phyloP scores from a whole-genome alignment of 768 basidiomycete genomes.

The Lactarius quietus region DNA sequence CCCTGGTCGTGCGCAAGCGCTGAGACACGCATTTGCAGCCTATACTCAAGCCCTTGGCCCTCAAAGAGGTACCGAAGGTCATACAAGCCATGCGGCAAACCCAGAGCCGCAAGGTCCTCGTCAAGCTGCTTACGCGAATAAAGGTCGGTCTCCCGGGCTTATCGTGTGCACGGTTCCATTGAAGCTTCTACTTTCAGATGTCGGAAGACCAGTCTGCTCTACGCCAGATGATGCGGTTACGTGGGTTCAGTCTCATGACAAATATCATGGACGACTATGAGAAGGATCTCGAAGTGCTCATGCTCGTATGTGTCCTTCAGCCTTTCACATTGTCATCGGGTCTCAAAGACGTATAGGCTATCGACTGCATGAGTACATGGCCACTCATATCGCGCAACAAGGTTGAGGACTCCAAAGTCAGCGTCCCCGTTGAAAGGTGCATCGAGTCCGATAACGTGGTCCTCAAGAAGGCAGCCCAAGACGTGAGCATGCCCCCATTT shows the following conservation, averaged over 20 bases:
- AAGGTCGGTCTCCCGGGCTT: slow-evolving; percentile 46
- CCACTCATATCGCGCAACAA: slow-evolving; percentile 85
- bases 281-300: slow-evolving; percentile 66
- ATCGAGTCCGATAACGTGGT: slow-evolving; percentile 52
- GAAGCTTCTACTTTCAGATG: slow-evolving; percentile 46
- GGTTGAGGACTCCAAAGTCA: slow-evolving; percentile 72
- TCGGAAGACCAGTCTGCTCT: slow-evolving; percentile 78
- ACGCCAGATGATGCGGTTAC: slow-evolving; percentile 83
- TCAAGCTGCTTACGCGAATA: slow-evolving; percentile 80
- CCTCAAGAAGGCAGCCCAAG: slow-evolving; percentile 56
- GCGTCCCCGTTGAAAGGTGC: slow-evolving; percentile 56
- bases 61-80: slow-evolving; percentile 86
- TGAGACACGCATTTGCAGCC: slow-evolving; percentile 47
- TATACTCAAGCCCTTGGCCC: slow-evolving; percentile 64
- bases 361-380: slow-evolving; percentile 73
- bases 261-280: slow-evolving; percentile 77
- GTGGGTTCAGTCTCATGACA: slow-evolving; percentile 90
- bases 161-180: background rate
- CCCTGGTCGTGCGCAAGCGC: slow-evolving; percentile 2
- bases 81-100: slow-evolving; percentile 90
- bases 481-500: slow-evolving; percentile 40
- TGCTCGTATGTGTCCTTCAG: slow-evolving; percentile 49
- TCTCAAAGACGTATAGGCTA: slow-evolving; percentile 39
- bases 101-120: slow-evolving; percentile 72
- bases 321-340: background rate